Percentiles rank a stretch among this genome's conserved stretches.
phyloP scores from a whole-genome alignment of 2,329 filamentous ascomycete species.

The Metarhizium anisopliae region DNA sequence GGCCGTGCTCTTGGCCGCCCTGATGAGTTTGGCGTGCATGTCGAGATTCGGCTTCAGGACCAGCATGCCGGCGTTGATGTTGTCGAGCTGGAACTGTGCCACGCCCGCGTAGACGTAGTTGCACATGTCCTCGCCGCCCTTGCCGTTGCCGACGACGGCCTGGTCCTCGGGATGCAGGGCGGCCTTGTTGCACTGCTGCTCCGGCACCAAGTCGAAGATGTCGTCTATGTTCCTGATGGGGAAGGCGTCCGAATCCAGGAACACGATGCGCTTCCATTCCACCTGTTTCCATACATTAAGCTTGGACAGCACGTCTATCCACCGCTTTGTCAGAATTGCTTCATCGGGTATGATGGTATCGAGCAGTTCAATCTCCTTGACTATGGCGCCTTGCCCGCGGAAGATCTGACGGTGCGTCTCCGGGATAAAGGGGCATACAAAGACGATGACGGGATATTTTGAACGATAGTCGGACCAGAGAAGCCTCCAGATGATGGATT shows the following conservation, averaged over 20 bases:
- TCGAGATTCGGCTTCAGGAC: slow-evolving; percentile 2
- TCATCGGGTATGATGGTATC: slow-evolving; percentile 1
- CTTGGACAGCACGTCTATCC: slow-evolving; percentile 3
- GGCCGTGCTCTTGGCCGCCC: not conserved
- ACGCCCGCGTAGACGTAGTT: slow-evolving; percentile 2
- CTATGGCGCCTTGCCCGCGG: not conserved
- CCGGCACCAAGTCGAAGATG: not conserved
- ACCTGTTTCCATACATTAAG: slow-evolving; percentile 1
- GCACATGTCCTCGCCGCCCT: slow-evolving; percentile 1
- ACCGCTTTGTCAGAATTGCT: slow-evolving; percentile 1
- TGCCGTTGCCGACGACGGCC: not conserved
- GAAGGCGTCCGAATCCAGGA: slow-evolving; percentile 3
- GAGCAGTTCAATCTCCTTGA: slow-evolving; percentile 2
- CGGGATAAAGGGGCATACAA: slow-evolving; percentile 3
- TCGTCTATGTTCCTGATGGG: slow-evolving; percentile 1
- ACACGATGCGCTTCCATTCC: slow-evolving; percentile 2
- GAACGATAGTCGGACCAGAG: slow-evolving; percentile 2
- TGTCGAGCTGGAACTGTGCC: slow-evolving; percentile 1
- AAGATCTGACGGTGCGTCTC: not conserved
- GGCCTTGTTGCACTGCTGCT: not conserved
- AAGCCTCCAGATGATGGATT: slow-evolving; percentile 2
- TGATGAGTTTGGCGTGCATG: slow-evolving; percentile 2
- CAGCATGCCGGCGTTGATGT: slow-evolving; percentile 4
- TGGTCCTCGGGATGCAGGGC: not conserved
- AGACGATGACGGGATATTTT: slow-evolving; percentile 1